phyloP scores from a whole-genome alignment of 1,284 basidiomycete species.

The Caloboletus firmus region DNA sequence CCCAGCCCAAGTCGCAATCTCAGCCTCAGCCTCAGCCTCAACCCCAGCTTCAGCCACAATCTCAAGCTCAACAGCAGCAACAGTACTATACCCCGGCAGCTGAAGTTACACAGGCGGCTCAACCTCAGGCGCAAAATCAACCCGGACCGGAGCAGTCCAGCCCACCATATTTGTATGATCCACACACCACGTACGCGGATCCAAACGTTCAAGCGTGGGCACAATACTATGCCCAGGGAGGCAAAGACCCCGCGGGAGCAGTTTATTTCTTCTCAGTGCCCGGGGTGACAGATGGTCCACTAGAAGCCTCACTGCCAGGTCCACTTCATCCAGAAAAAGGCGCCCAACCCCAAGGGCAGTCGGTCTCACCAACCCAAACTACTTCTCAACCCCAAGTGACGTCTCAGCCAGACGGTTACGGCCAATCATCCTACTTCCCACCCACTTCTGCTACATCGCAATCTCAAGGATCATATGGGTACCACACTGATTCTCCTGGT shows the following conservation, averaged over 20 bases:
- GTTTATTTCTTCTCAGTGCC: conserved; percentile 77
- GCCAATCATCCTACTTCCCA: conserved; percentile 20
- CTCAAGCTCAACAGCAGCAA: conserved; percentile 23
- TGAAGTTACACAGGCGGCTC: conserved; percentile 13
- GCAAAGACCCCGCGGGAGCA: conserved; percentile 63
- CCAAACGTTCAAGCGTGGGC: conserved; percentile 80
- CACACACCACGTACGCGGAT: conserved; percentile 62
- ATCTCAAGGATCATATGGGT: conserved; percentile 26
- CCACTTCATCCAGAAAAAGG: conserved; percentile 9
- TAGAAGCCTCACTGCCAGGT: conserved; percentile 8
- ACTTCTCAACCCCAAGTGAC: conserved; percentile 17
- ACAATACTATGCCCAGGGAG: conserved; percentile 74
- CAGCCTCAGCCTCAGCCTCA: conserved; percentile 14
- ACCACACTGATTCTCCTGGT: conserved; percentile 14
- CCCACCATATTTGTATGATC: conserved; percentile 72
- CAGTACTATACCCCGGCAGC: conserved; percentile 16
- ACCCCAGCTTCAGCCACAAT: conserved; percentile 6
- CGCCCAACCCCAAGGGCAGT: conserved; percentile 19
- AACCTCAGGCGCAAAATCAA: conserved; percentile 20
- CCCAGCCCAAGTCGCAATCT: conserved; percentile 8
- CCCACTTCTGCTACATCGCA: conserved; percentile 12
- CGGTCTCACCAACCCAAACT: conserved; percentile 17
- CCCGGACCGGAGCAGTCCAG: conserved; percentile 34
- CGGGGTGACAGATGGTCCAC: conserved; percentile 52
- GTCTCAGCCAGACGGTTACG: conserved; percentile 13